phyloP scores from a whole-genome alignment of 768 basidiomycete species.

The Rhodotorula diobovata region DNA sequence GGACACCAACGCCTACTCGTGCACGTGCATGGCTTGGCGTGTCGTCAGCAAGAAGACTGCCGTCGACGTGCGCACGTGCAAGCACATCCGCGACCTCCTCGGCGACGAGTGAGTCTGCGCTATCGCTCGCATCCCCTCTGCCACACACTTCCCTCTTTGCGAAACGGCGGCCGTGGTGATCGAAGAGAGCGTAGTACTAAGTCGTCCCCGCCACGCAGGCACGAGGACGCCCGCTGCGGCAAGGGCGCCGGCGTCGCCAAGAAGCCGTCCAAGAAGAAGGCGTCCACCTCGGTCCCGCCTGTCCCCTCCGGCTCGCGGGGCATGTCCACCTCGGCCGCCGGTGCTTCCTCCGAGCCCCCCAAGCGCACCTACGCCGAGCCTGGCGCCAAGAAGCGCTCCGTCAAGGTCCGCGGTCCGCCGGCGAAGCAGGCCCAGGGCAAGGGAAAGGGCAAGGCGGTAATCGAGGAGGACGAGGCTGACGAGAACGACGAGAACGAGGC shows the following conservation, averaged over 20 bases:
- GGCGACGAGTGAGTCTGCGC: slow-evolving; percentile 33
- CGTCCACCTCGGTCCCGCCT: not conserved
- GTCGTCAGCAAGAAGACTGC: not conserved
- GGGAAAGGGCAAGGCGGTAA: not conserved
- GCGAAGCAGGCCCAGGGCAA: not conserved
- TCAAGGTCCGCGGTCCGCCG: not conserved
- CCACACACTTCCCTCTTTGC: too few species aligned
- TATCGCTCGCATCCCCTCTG: not conserved
- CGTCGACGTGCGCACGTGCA: slow-evolving; percentile 28
- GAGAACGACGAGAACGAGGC: not conserved
- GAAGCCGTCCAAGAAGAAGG: not conserved
- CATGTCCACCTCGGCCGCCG: not conserved
- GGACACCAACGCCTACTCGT: slow-evolving; percentile 13
- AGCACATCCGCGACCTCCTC: slow-evolving; percentile 28
- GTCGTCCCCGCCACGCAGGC: too few species aligned
- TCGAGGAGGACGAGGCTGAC: not conserved
- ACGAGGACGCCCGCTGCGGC: slow-evolving; percentile 12
- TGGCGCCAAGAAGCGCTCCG: slow-evolving; percentile 16
- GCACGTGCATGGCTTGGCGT: slow-evolving; percentile 21
- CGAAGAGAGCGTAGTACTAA: too few species aligned
- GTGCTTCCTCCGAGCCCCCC: not conserved
- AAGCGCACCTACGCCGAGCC: not conserved
- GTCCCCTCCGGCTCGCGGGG: not conserved
- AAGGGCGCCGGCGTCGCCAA: slow-evolving; percentile 4
- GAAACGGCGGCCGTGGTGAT: too few species aligned